Percentiles rank a stretch among this genome's conserved stretches.
Conservation (phyloP, 306 rosid species). For the Hylodesmum podocarpum region DNA sequence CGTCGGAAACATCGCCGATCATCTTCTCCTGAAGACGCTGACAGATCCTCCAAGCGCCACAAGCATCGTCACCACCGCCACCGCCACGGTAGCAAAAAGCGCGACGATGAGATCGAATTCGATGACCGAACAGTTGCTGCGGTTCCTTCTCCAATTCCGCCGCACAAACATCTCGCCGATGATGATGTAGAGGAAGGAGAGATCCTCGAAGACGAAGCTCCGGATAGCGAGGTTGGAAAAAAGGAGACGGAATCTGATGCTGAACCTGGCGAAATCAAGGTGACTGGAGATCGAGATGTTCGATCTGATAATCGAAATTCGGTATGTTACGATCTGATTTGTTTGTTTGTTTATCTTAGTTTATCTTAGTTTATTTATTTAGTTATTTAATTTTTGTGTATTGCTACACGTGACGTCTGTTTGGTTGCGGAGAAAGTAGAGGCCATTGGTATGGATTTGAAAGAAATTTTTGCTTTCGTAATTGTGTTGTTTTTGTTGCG, state of each 20-base stretch:
- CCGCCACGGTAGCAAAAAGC: conserved; percentile 58
- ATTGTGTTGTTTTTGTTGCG: neutral
- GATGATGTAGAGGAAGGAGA: conserved; percentile 96
- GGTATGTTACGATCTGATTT: conserved; percentile 55
- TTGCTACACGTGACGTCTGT: conserved; percentile 32
- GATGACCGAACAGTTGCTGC: conserved; percentile 36
- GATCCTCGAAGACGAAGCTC: conserved; percentile 76
- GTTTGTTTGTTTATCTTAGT: neutral
- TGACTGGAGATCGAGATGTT: conserved; percentile 37
- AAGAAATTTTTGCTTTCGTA: neutral
- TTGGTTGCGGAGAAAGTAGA: conserved; percentile 52
- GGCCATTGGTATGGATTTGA: conserved; percentile 6
- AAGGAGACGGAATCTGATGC: conserved; percentile 44
- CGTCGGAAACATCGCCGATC: conserved; percentile 76
- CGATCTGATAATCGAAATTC: conserved; percentile 44
- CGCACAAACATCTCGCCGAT: conserved; percentile 23
- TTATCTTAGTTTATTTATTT: neutral
- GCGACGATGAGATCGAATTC: conserved; percentile 39
- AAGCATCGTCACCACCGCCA: conserved; percentile 73
- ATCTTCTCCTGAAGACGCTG: conserved; percentile 50
- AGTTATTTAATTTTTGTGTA: neutral
- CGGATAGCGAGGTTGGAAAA: conserved; percentile 39
- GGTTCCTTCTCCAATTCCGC: conserved; percentile 28
- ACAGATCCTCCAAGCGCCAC: conserved; percentile 77
- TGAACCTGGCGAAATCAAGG: conserved; percentile 55